A percentile compares a stretch with the other conserved stretches of the same genome.
These are phyloP conservation scores for Mesostigma viride DNA, from an alignment of 139 green algal genomes.

Conservation along the genomic window DNA sequence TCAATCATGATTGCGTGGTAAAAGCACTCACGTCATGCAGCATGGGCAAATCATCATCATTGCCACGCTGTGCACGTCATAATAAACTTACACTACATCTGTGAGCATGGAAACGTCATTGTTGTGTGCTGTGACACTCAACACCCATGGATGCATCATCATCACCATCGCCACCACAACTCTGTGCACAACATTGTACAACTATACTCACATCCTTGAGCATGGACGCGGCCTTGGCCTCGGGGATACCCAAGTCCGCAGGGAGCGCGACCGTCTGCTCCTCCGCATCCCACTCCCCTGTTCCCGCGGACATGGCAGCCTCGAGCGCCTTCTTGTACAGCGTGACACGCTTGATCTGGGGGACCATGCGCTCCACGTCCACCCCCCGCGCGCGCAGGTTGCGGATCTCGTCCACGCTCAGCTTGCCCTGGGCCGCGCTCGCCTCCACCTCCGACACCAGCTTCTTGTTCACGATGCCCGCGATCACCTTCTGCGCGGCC, in stretches of 20 bases:
- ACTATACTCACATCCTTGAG: conserved; percentile 11
- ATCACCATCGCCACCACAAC: neutral
- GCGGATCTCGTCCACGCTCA: conserved; percentile 36
- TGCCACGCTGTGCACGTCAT: no score
- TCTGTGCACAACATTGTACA: conserved; percentile 47
- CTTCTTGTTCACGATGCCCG: conserved; percentile 42
- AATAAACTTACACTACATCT: no score
- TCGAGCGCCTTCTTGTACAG: conserved; percentile 69
- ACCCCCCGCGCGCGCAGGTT: conserved; percentile 54
- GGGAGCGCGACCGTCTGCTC: conserved; percentile 62
- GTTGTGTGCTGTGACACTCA: neutral
- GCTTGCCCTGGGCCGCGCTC: conserved; percentile 43
- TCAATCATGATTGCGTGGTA: no score
- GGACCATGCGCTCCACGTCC: conserved; percentile 51
- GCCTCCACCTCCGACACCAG: conserved; percentile 27
- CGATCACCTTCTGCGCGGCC: conserved; percentile 68
- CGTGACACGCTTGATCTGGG: conserved; percentile 54
- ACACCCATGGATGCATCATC: neutral
- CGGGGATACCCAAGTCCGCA: conserved; percentile 44
- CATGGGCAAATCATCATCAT: no score
- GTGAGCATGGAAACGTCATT: neutral
- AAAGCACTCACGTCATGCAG: no score
- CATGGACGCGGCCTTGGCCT: conserved; percentile 26
- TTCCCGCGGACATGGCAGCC: conserved; percentile 43
- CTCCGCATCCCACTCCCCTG: conserved; percentile 53